These are phyloP conservation scores for Exophiala viscosa DNA, from an alignment of 2,329 filamentous ascomycete species.

Conservation along the genomic window DNA sequence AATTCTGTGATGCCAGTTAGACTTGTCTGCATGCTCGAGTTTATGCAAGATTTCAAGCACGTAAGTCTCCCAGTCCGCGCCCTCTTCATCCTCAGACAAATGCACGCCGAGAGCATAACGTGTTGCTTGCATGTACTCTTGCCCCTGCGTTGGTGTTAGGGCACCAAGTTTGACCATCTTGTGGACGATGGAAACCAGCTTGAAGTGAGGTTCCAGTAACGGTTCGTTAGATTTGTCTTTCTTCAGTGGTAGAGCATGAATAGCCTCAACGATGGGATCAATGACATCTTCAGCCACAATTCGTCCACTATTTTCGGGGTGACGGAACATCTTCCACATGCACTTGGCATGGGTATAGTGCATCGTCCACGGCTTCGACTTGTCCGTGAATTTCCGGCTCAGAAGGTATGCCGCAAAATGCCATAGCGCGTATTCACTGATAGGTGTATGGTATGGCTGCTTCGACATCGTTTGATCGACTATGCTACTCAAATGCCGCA, in stretches of 20 bases:
- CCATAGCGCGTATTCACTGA: conserved; percentile 61
- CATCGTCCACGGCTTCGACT: conserved; percentile 62
- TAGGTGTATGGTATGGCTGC: conserved; percentile 51
- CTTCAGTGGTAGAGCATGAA: conserved; percentile 56
- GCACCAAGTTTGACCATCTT: conserved; percentile 64
- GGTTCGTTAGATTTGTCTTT: conserved; percentile 64
- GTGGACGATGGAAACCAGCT: conserved; percentile 75
- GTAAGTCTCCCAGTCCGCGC: conserved; percentile 57
- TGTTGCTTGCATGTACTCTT: conserved; percentile 50
- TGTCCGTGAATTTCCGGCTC: conserved; percentile 55
- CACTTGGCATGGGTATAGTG: conserved; percentile 70
- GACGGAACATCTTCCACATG: conserved; percentile 64
- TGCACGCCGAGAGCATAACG: conserved; percentile 54
- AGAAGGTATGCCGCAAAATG: conserved; percentile 62
- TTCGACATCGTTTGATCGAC: conserved; percentile 53
- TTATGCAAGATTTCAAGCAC: conserved; percentile 57
- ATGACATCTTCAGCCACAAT: conserved; percentile 50
- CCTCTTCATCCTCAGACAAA: conserved; percentile 46
- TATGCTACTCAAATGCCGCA: conserved; percentile 58
- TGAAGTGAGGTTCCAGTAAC: conserved; percentile 88
- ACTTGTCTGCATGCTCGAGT: conserved; percentile 71
- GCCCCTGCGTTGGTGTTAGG: conserved; percentile 46
- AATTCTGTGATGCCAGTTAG: conserved; percentile 93
- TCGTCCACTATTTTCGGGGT: conserved; percentile 37
- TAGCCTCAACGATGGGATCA: conserved; percentile 55